Evolutionary conservation across 106 monocot species (phyloP).

Genomic region (Dioscorea alata): DNA sequence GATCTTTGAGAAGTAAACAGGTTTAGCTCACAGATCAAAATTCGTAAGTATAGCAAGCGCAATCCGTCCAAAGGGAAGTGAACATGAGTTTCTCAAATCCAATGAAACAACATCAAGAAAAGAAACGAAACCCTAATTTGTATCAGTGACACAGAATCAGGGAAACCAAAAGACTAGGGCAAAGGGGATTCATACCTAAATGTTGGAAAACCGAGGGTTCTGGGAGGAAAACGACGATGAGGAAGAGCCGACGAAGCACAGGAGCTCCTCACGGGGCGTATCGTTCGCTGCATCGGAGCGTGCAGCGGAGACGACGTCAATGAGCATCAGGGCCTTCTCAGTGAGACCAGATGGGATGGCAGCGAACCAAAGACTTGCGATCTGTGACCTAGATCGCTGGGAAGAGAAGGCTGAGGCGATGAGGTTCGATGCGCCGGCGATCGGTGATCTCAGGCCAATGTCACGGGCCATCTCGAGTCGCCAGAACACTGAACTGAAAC

Average conservation of each 20-base stretch:
- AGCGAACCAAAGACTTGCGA: background rate
- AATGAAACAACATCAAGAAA: background rate
- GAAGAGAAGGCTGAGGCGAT: background rate
- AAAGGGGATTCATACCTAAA: background rate
- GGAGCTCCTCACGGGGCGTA: background rate
- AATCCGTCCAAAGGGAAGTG: too few relatives aligned
- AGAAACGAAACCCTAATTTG: background rate
- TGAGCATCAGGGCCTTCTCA: slow-evolving; percentile 4
- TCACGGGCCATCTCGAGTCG: too few relatives aligned
- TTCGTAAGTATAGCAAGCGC: too few relatives aligned
- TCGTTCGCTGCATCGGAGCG: background rate
- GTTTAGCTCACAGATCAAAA: too few relatives aligned
- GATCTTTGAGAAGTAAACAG: too few relatives aligned
- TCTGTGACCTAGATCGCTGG: background rate
- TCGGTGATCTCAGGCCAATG: too few relatives aligned
- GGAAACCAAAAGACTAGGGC: background rate
- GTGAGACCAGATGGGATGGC: background rate
- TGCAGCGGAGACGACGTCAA: slow-evolving; percentile 4
- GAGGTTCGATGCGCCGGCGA: too few relatives aligned
- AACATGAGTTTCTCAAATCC: too few relatives aligned
- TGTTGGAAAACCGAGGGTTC: background rate
- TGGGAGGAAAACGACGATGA: background rate
- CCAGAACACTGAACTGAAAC: too few relatives aligned
- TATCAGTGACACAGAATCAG: background rate
- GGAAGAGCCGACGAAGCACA: background rate